These are phyloP conservation scores for Aspergillus leporis DNA, from an alignment of 495 filamentous ascomycete genomes.

Conservation along the genomic window DNA sequence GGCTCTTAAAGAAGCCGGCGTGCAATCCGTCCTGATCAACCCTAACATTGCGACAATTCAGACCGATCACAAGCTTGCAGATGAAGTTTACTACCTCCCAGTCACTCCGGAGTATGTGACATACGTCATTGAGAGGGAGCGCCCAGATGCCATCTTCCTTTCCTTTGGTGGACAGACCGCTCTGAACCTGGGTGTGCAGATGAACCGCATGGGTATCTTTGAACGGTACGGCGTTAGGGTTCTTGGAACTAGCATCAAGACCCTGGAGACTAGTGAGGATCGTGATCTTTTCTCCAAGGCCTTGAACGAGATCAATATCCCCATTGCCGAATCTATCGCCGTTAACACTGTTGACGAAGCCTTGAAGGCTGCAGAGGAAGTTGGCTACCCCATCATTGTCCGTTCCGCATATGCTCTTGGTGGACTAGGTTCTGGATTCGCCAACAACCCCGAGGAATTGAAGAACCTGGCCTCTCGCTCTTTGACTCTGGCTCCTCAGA, in stretches of 20 bases:
- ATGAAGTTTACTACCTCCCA: constrained; percentile 98
- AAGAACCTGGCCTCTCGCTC: constrained; percentile 89
- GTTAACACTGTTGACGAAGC: constrained; percentile 87
- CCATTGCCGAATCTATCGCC: constrained; percentile 94
- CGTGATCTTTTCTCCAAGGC: constrained; percentile 94
- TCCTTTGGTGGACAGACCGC: constrained; percentile 98
- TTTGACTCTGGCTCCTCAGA: constrained; percentile 91
- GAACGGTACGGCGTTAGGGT: constrained; percentile 87
- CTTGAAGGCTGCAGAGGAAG: constrained; percentile 75
- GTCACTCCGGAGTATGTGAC: constrained; percentile 95
- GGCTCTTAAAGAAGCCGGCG: constrained; percentile 95
- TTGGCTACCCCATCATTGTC: constrained; percentile 95
- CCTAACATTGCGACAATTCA: constrained; percentile 99
- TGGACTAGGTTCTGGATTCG: constrained; percentile 93
- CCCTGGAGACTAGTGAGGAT: constrained; percentile 97
- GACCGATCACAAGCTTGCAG: constrained; percentile 90
- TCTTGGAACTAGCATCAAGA: constrained; percentile 93
- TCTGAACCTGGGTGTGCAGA: constrained; percentile 86
- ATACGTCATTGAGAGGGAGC: constrained; percentile 93
- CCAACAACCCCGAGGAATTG: constrained; percentile 81
- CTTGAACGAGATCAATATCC: constrained; percentile 98
- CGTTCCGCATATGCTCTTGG: constrained; percentile 97
- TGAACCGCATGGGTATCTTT: constrained; percentile 83
- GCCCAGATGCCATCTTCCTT: constrained; percentile 93
- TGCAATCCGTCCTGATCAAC: constrained; percentile 94